Conservation (phyloP, 2,329 filamentous ascomycete species). For the Trichoderma sp. region DNA sequence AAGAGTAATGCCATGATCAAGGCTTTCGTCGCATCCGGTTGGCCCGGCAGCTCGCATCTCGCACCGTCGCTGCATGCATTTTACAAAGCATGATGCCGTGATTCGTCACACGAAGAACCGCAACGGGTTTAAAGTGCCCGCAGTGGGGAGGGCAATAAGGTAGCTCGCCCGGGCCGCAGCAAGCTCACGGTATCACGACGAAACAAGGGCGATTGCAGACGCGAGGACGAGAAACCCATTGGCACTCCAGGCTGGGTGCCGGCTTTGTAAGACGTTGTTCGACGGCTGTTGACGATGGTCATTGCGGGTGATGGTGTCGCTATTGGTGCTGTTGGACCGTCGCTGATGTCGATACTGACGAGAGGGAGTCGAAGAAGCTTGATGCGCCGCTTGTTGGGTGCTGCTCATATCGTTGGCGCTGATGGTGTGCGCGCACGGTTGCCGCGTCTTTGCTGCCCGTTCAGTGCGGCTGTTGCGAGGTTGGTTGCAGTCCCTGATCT, state of each 20-base stretch:
- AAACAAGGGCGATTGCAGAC: constrained; percentile 9
- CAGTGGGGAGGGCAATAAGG: background rate
- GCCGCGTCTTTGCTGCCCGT: background rate
- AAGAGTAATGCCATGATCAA: background rate
- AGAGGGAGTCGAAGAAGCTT: no score
- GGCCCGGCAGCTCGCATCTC: constrained; percentile 2
- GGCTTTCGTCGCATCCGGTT: background rate
- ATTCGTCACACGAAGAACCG: constrained; percentile 24
- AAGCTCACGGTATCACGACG: background rate
- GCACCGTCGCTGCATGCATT: constrained; percentile 5
- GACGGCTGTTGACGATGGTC: background rate
- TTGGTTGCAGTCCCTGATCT: background rate
- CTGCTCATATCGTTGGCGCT: no score
- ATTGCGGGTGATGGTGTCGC: background rate
- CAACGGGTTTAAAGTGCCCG: background rate
- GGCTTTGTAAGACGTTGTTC: background rate
- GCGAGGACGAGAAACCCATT: background rate
- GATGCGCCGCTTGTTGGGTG: background rate
- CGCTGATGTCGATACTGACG: background rate
- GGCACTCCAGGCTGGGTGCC: background rate
- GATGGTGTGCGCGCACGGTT: background rate
- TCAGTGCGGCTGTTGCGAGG: background rate
- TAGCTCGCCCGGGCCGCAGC: background rate
- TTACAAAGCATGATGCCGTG: constrained; percentile 26
- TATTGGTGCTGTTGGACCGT: background rate